phyloP scores from a whole-genome alignment of 1,284 basidiomycete species.

The Cryptococcus sp. region DNA sequence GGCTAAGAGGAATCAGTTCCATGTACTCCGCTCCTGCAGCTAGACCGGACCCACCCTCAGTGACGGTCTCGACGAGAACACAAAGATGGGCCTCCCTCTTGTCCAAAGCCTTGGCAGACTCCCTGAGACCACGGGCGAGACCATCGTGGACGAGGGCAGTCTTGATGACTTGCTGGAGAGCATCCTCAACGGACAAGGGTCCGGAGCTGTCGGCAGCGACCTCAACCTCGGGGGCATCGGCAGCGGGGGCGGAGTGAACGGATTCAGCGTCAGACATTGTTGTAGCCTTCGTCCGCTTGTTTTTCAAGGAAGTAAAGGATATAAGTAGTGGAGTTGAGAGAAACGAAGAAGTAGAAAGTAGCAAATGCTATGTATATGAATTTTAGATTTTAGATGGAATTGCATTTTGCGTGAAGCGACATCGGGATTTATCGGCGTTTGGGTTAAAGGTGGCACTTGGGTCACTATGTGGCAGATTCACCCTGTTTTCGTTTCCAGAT shows the following conservation, averaged over 20 bases:
- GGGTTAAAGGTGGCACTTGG: not conserved
- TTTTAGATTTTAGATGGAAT: not conserved
- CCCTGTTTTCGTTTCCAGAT: constrained; percentile 29
- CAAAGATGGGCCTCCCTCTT: constrained; percentile 98
- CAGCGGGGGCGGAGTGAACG: constrained; percentile 69
- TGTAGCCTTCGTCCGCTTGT: constrained; percentile 52
- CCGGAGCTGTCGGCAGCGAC: constrained; percentile 84
- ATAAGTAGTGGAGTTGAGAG: constrained; percentile 13
- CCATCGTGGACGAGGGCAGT: constrained; percentile 97
- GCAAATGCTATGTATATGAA: not conserved
- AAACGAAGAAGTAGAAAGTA: not conserved
- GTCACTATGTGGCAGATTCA: not conserved
- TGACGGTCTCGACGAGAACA: constrained; percentile 98
- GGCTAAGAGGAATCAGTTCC: constrained; percentile 55
- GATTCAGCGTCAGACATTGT: constrained; percentile 99
- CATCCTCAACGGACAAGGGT: constrained; percentile 95
- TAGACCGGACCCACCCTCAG: constrained; percentile 61
- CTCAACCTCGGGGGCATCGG: constrained; percentile 62
- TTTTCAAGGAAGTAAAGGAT: constrained; percentile 13
- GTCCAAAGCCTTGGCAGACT: constrained; percentile 97
- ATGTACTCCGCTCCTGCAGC: not conserved
- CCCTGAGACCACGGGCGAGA: constrained; percentile 95
- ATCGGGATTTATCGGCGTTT: not conserved
- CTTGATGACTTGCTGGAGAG: constrained; percentile 79
- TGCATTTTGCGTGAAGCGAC: not conserved